Conservation (phyloP, 257 asterid species). For the Paulownia fortunei region DNA sequence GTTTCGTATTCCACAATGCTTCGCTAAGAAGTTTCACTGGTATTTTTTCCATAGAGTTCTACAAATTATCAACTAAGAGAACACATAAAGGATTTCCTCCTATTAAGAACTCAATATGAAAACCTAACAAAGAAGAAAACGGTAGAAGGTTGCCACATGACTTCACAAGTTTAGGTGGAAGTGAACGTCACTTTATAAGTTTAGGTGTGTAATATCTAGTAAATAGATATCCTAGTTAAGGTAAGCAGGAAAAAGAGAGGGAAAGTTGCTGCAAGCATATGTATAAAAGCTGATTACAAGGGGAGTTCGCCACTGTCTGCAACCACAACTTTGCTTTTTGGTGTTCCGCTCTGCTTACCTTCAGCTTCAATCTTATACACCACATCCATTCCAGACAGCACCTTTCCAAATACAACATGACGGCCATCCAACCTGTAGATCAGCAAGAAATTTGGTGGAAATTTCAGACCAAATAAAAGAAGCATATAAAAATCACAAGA, state of each 20-base stretch:
- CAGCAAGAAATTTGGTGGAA: not conserved
- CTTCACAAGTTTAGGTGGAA: not conserved
- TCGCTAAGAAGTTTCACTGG: too few relatives aligned
- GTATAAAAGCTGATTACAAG: conserved; percentile 27
- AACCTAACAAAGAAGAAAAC: not conserved
- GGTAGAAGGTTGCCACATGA: too few relatives aligned
- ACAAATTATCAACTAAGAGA: too few relatives aligned
- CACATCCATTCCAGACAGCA: conserved; percentile 93
- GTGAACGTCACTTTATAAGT: not conserved
- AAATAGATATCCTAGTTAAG: not conserved
- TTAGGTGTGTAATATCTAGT: not conserved
- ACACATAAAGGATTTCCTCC: too few relatives aligned
- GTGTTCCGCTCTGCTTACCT: conserved; percentile 83
- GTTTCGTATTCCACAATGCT: too few relatives aligned
- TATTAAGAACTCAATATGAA: not conserved
- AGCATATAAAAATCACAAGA: not conserved
- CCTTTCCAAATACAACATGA: conserved; percentile 95
- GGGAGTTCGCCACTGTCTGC: conserved; percentile 91
- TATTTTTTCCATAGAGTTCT: too few relatives aligned
- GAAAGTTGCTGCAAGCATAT: not conserved
- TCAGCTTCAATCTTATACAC: conserved; percentile 98
- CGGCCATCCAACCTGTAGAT: conserved; percentile 85
- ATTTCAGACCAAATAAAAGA: not conserved
- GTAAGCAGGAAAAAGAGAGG: not conserved
- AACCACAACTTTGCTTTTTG: conserved; percentile 75